Base-by-base conservation (phyloP, 2,329 filamentous ascomycete genomes). In the Rhynchosporium secalis region DNA sequence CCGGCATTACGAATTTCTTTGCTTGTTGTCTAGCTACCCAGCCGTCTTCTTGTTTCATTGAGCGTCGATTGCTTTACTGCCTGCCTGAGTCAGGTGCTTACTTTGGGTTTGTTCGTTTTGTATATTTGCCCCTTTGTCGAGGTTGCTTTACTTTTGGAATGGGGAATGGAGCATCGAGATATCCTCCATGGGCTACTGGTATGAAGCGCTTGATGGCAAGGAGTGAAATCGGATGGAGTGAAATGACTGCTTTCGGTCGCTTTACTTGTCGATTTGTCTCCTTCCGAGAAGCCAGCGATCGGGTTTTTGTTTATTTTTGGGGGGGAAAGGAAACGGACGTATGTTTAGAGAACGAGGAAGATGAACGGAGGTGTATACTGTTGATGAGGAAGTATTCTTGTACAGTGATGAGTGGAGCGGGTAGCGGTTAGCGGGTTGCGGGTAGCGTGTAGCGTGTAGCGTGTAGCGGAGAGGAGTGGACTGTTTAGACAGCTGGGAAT, bases 1-100 rank as follows among this genome's bases (percentile, higher is more conserved):
- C 20, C 20, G 33, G 36, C 12, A 40, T 38, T 20, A 58, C 56
- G 56, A 58, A 58, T 58, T 58, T 48, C 36, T 31, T 58, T 47
- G 15, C 33, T 20, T 49, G 29, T 58, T 58, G 56, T 58, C 56
- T 47, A 58, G n/a, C 56, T 48, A 46, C 20, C 20, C 43, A 58
- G 28, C 56, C 20, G 45, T 40, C 15, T 9, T 7, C 26, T 47
- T 20, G n/a, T 4, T 58, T 58, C 20, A 10, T 31, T 58, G 48
- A 13, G 4, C 40, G 26, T 13, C 20, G 26, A 15, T 40, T n/a
- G 41, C 41, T 52, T 40, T 15, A 13, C 31, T 40, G 20, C 36
- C 51, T 41, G 20, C 36, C 26, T 20, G 20, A 20, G 20, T 20
- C 20, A 20, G 20, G 20, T 20, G 20, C 20, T 20, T 20, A 20